Percentiles rank a stretch among this genome's conserved stretches.
Evolutionary conservation across 371 early-diverging fungal genomes (phyloP).

Genomic region (Encephalitozoon hellem): DNA sequence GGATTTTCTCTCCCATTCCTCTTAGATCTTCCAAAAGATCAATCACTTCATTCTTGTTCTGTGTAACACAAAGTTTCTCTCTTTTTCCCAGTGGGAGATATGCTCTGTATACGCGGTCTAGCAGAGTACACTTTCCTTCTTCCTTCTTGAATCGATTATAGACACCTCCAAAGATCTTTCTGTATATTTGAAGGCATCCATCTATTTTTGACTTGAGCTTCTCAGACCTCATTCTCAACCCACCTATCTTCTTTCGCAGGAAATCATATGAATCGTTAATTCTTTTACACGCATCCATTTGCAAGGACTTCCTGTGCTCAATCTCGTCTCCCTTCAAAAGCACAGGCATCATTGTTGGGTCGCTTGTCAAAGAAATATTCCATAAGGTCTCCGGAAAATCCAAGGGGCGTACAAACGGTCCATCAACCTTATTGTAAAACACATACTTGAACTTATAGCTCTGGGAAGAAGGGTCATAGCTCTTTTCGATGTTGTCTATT

Average conservation of each 20-base stretch:
- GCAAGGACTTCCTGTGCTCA: slow-evolving; percentile 27
- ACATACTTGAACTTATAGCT: slow-evolving; percentile 59
- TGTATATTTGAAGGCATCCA: slow-evolving; percentile 4
- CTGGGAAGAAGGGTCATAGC: slow-evolving; percentile 49
- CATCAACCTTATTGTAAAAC: slow-evolving; percentile 57
- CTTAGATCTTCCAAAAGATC: slow-evolving; percentile 7
- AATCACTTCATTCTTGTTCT: slow-evolving; percentile 21
- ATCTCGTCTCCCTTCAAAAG: slow-evolving; percentile 40
- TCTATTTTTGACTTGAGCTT: slow-evolving; percentile 19
- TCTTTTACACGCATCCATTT: slow-evolving; percentile 34
- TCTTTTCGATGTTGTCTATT: slow-evolving; percentile 50
- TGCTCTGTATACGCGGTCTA: slow-evolving; percentile 18
- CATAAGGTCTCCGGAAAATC: slow-evolving; percentile 49
- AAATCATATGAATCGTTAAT: slow-evolving; percentile 22
- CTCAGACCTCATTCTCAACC: slow-evolving; percentile 13
- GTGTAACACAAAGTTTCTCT: not conserved
- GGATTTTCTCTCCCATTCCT: not conserved
- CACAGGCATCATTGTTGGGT: slow-evolving; percentile 44
- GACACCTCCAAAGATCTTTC: slow-evolving; percentile 21
- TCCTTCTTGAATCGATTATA: slow-evolving; percentile 17
- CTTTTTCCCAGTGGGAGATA: not conserved
- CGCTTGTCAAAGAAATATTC: slow-evolving; percentile 22
- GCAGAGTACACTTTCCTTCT: slow-evolving; percentile 7
- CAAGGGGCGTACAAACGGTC: slow-evolving; percentile 18
- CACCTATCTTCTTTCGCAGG: slow-evolving; percentile 28